A percentile compares a stretch with the other conserved stretches of the same genome.
Evolutionary conservation across 306 rosid species (phyloP).

Genomic region (Sicyos baderoa): DNA sequence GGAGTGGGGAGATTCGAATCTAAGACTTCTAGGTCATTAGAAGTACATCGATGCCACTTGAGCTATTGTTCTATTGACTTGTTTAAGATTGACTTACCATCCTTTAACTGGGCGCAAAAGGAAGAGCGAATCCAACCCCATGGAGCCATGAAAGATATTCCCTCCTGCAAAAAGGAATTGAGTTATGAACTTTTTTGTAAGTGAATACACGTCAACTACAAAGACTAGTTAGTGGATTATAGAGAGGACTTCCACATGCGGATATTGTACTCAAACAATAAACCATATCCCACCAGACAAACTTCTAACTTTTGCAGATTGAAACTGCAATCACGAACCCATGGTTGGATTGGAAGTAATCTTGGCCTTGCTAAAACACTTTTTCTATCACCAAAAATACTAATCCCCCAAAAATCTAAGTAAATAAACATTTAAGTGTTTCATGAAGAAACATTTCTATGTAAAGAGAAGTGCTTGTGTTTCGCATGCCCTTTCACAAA

Average conservation of each 20-base stretch:
- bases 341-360: not conserved
- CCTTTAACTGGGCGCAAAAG: conserved; percentile 77
- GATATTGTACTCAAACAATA: not conserved
- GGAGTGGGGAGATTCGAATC: too few species aligned
- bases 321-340: not conserved
- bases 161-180: conserved; percentile 44
- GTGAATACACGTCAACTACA: not conserved
- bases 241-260: not conserved
- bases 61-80: too few species aligned
- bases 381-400: not conserved
- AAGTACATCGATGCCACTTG: too few species aligned
- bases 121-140: conserved; percentile 86
- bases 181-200: not conserved
- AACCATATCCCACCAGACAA: not conserved
- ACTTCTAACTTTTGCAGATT: not conserved
- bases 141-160: conserved; percentile 81
- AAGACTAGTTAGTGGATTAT: not conserved
- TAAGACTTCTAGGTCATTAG: too few species aligned
- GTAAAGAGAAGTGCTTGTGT: too few species aligned
- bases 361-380: not conserved
- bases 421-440: too few species aligned
- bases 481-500: too few species aligned
- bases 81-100: conserved; percentile 47
- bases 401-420: too few species aligned
- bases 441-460: too few species aligned